phyloP scores from a whole-genome alignment of 352 stramenopile genomes.

The Pythium apleroticum region DNA sequence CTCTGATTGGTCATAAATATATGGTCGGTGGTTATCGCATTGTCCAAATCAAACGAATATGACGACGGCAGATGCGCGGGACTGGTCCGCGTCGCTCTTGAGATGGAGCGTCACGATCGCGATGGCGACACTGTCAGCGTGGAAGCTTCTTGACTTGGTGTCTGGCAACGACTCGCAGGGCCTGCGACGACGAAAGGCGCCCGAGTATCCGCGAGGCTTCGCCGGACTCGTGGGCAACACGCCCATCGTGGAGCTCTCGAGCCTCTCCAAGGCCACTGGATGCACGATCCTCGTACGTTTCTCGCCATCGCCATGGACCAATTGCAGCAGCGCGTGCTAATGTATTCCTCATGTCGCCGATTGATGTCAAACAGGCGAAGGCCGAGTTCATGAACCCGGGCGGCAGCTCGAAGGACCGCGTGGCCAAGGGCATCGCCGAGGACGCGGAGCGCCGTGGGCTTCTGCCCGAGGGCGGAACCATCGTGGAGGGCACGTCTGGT shows the following conservation, averaged over 20 bases:
- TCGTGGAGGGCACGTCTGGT: slow-evolving; percentile 97
- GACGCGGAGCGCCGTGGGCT: slow-evolving; percentile 88
- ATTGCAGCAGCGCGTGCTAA: too few relatives aligned
- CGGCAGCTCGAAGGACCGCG: slow-evolving; percentile 96
- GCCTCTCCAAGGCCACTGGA: slow-evolving; percentile 88
- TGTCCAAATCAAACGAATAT: slow-evolving; percentile 5
- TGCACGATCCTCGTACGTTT: slow-evolving; percentile 84
- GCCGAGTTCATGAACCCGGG: slow-evolving; percentile 97
- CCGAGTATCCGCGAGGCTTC: slow-evolving; percentile 52
- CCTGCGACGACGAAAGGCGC: slow-evolving; percentile 20
- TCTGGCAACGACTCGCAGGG: background rate
- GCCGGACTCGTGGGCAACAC: slow-evolving; percentile 92
- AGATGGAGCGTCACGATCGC: slow-evolving; percentile 58
- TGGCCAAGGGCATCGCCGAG: slow-evolving; percentile 95
- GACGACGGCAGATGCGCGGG: slow-evolving; percentile 9
- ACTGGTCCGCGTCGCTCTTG: slow-evolving; percentile 48
- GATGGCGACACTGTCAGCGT: slow-evolving; percentile 64
- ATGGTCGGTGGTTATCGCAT: slow-evolving; percentile 16
- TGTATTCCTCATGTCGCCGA: too few relatives aligned
- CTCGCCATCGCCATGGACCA: background rate
- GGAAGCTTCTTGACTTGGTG: slow-evolving; percentile 64
- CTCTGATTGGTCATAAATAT: slow-evolving; percentile 46
- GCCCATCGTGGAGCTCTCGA: slow-evolving; percentile 89
- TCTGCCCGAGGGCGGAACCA: slow-evolving; percentile 90
- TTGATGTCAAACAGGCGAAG: slow-evolving; percentile 66